Evolutionary conservation across 164 flowering plant species (phyloP).

Genomic region (Brasenia schreberi): DNA sequence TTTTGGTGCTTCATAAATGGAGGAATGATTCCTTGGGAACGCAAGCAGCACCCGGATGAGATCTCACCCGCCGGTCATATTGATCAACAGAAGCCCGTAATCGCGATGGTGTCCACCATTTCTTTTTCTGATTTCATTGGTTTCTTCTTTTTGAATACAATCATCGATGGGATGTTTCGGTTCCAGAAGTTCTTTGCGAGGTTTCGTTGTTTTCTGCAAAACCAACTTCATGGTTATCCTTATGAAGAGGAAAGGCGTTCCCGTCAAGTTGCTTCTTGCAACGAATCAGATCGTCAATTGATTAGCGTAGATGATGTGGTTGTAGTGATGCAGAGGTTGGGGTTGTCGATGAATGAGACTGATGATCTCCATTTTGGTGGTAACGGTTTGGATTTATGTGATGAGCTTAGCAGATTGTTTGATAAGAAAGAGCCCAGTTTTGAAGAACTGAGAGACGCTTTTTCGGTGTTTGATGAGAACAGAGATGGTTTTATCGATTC

Average conservation of each 20-base stretch:
- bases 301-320: no score
- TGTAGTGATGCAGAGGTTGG: neutral
- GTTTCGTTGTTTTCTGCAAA: neutral
- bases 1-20: no score
- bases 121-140: neutral
- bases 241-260: no score
- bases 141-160: neutral
- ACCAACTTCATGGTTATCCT: neutral
- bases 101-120: no score
- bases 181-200: neutral
- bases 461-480: slow-evolving; percentile 9
- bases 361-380: neutral
- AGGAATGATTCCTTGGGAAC: no score
- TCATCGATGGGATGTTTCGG: neutral
- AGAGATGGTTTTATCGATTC: slow-evolving; percentile 9
- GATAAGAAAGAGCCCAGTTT: slow-evolving; percentile 9
- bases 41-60: no score
- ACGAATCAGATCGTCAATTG: no score
- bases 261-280: no score
- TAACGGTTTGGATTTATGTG: no score
- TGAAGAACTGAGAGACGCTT: slow-evolving; percentile 8
- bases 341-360: neutral
- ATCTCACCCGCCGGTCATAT: no score
- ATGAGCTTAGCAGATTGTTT: neutral
- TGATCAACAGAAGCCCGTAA: no score